phyloP scores from a whole-genome alignment of 2,329 filamentous ascomycete genomes.

The Nemania sp. region DNA sequence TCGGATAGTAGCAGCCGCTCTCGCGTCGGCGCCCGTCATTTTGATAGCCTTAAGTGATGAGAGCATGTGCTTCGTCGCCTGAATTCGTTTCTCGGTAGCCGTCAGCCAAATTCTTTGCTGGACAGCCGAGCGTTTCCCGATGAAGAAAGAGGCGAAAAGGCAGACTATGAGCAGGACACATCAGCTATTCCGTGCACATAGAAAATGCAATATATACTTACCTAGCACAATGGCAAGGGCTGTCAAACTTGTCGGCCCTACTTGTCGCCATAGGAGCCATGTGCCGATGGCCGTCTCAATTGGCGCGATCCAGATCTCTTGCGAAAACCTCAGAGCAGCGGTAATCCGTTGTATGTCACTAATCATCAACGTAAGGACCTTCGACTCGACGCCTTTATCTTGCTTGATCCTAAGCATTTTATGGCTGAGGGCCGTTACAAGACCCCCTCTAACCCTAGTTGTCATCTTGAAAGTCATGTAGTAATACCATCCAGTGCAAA shows the following conservation, averaged over 20 bases:
- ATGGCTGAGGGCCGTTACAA: conserved; percentile 33
- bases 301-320: conserved; percentile 38
- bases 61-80: conserved; percentile 40
- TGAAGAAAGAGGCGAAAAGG: conserved; percentile 13
- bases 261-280: conserved; percentile 38
- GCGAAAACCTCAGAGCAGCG: conserved; percentile 27
- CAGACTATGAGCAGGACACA: conserved; percentile 19
- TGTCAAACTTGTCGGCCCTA: conserved; percentile 38
- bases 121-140: conserved; percentile 25
- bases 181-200: neutral
- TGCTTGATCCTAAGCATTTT: conserved; percentile 38
- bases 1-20: conserved; percentile 20
- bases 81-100: conserved; percentile 35
- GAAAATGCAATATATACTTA: conserved; percentile 10
- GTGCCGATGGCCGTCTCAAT: conserved; percentile 36
- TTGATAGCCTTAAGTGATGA: conserved; percentile 41
- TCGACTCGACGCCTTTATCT: conserved; percentile 34
- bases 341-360: conserved; percentile 38
- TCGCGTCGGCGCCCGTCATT: conserved; percentile 32
- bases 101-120: conserved; percentile 38
- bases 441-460: conserved; percentile 33
- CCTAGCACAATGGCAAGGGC: conserved; percentile 33
- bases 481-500: conserved; percentile 40
- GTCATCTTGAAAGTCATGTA: conserved; percentile 32
- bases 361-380: conserved; percentile 37